Base-by-base conservation (phyloP, 371 early-diverging fungal genomes). In the Chytridiales sp. region DNA sequence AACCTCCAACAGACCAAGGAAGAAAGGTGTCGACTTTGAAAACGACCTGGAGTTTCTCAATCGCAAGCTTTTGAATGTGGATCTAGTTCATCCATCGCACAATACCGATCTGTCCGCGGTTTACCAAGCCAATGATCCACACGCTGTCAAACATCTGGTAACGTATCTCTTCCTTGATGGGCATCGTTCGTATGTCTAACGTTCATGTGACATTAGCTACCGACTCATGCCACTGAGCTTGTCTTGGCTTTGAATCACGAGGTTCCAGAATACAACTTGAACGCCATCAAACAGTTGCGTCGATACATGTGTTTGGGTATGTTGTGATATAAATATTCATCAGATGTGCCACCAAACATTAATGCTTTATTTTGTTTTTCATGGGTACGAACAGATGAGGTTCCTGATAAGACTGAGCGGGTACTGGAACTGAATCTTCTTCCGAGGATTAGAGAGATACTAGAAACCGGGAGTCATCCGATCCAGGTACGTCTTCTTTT, bases 251-350 rank as follows among this genome's bases (percentile, higher is more conserved):
- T 64, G 21, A 44, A 44, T 17, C 46, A 46, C 47, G 26, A 46
- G 11, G 53, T 49, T 4, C 47, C 55, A n/a, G 54, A 59, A 13
- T 64, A 64, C 31, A 52, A 60, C 22, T 22, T 64, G n/a, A 59
- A 58, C 42, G 58, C 65, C 2, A 47, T 64, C 13, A 64, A 64
- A 47, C 59, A 59, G 24, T 30, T 64, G 8, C 59, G 65, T 6
- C 38, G 65, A 19, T 64, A 50, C 54, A 64, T 64, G 65, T 64
- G 65, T 39, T 42, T 54, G n/a, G 64, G 64, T 64, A 22, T 13
- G 48, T 53, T 17, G 31, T n/a, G n/a, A n/a, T n/a, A n/a, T n/a
- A n/a, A n/a, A n/a, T 19, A 46, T 24, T 56, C 6, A 4, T 36
- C 50, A 13, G 30, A 50, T 1, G 41, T 47, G 43, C 39, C 27